Evolutionary conservation across 1,284 basidiomycete species (phyloP), one percentile per base, ranked within the genome.

Genomic region (Moesziomyces parantarcticus): DNA sequence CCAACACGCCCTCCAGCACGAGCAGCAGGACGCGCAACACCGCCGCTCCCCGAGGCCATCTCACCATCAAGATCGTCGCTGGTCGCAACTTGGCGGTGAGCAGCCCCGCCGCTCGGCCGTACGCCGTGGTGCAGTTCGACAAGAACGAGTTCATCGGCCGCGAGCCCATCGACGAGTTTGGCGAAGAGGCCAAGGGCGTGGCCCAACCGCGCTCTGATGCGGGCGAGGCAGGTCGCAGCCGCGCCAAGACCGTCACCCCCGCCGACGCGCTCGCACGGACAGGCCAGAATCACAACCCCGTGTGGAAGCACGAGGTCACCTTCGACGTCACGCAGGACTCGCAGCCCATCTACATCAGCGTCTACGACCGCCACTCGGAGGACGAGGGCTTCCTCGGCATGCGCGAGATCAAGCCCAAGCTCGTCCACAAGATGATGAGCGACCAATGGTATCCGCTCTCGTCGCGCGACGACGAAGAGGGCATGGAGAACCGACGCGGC

Each of bases 251-350:
- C 11, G 66, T 77, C 25, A 73, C 73, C 11, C 76, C 76, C 11
- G 64, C 71, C 25, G 67, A 71, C 42, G 58, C 75, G 21, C 42
- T 64, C 23, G 53, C 51, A 7, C 51, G 44, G 16, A 58, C 63
- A 8, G 64, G 68, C n/a, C 70, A 64, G 18, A 83, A 92, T 43
- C 89, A 92, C 82, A 97, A 95, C 86, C 96, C 97, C 13, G 91
- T 96, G 18, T 99, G 97, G 97, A 98, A 99, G 86, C 94, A 98
- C 85, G 92, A 98, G 85, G 96, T 98, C 48, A 91, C 92, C 14
- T 82, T 82, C 42, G 97, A 99, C 85, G 92, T 99, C 49, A 97
- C 94, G n/a, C 92, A 92, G 32, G 90, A 92, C 75, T 88, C 90
- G 52, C 94, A 93, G n/a, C 85, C 90, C 29, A 89, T 98, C 82